Conservation (phyloP, 306 rosid species). For the Crataegus laevigata region DNA sequence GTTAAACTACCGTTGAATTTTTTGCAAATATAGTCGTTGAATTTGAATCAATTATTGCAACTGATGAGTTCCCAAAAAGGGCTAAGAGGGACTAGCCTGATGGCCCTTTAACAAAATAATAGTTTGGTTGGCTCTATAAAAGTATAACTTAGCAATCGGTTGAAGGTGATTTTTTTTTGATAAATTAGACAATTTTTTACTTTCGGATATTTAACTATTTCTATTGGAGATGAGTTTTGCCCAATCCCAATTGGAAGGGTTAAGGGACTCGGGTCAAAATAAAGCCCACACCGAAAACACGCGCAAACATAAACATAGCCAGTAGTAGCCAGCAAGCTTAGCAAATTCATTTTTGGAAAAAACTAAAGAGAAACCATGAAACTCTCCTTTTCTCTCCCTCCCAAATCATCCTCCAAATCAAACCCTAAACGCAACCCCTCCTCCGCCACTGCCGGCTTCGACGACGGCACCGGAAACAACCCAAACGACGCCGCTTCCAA, state of each 20-base stretch:
- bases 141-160: too few species aligned
- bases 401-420: conserved; percentile 27
- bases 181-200: too few species aligned
- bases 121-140: too few species aligned
- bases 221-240: too few species aligned
- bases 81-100: too few species aligned
- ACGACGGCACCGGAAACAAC: not conserved
- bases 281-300: not conserved
- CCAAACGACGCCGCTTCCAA: conserved; percentile 2
- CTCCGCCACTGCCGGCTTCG: conserved; percentile 2
- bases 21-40: too few species aligned
- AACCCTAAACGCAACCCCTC: conserved; percentile 19
- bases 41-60: too few species aligned
- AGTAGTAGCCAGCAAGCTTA: not conserved
- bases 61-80: too few species aligned
- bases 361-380: conserved; percentile 17
- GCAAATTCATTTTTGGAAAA: not conserved
- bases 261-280: not conserved
- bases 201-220: too few species aligned
- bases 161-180: too few species aligned
- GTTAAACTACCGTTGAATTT: too few species aligned
- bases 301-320: not conserved
- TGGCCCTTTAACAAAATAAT: too few species aligned
- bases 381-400: conserved; percentile 29
- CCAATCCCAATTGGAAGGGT: not conserved